Evolutionary conservation across 768 basidiomycete genomes (phyloP), one percentile per base, ranked within the genome.

Genomic region (Dacryopinax spathularia): DNA sequence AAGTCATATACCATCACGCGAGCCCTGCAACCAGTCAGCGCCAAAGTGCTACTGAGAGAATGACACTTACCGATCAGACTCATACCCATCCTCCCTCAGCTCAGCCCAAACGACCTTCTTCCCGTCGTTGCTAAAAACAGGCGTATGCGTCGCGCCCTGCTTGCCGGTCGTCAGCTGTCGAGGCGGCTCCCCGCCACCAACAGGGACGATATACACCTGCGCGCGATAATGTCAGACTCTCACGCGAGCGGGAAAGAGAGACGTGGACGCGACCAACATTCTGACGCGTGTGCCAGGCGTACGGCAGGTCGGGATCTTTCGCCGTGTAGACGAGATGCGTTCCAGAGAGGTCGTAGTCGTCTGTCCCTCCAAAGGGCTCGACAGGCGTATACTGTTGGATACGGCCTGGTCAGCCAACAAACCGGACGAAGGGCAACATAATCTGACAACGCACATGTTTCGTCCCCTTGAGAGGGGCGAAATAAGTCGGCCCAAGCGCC

Each of bases 261-360:
- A n/a, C n/a, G n/a, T n/a, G n/a, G n/a, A n/a, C n/a, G n/a, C 33
- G 70, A 39, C 65, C 33, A 37, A 94, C 87, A 69, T 94, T 86
- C 70, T 91, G 88, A 69, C 89, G 90, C 1, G 95, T 97, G 74
- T 97, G 93, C 80, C 79, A 84, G 0, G 93, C 88, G 41, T 82
- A 79, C 13, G 84, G 83, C 18, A 94, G 79, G 62, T 79, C 69
- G 1, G 90, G 87, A 69, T 95, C 89, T 70, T 94, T 93, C 61
- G 91, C 79, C 4, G 91, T 91, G 71, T 95, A 89, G 34, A 91
- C 79, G 62, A 98, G 81, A 63, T 85, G 79, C 12, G 78, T 77
- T 1, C 76, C 71, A 3, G 87, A 88, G 31, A 90, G 79, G 70
- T 89, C 85, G 70, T 89, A 89, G 75, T 93, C 86, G 65, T 87